Percentiles rank a stretch among this genome's conserved stretches.
Conservation (phyloP, 176 grass and related monocot species). For the Poa annua region DNA sequence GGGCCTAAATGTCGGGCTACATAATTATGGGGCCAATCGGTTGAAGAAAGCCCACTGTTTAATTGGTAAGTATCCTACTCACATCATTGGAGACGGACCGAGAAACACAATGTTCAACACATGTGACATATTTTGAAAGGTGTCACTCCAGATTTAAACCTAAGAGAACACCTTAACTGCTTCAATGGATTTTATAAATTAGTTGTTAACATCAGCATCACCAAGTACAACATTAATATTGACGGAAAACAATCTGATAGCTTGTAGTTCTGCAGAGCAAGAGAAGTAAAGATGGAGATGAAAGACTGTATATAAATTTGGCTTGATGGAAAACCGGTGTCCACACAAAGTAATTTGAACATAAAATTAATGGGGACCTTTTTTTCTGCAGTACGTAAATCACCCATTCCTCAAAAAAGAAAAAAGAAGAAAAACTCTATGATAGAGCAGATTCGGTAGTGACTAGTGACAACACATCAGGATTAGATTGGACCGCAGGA, state of each 20-base stretch:
- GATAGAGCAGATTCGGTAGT: background rate
- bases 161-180: constrained; percentile 7
- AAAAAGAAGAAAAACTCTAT: background rate
- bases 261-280: constrained; percentile 8
- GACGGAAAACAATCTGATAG: background rate
- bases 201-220: background rate
- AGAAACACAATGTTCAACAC: background rate
- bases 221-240: background rate
- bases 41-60: background rate
- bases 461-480: constrained; percentile 13
- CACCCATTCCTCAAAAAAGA: background rate
- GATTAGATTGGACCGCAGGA: background rate
- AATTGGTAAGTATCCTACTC: background rate
- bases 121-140: background rate
- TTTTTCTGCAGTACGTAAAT: background rate
- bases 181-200: background rate
- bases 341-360: background rate
- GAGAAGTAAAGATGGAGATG: background rate
- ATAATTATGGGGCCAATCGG: background rate
- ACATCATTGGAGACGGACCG: background rate
- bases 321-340: background rate
- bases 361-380: background rate
- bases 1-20: background rate
- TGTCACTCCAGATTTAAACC: background rate
- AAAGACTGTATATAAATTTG: constrained; percentile 14